Conservation (phyloP, 148 eudicot genomes). For the Fagopyrum esculentum region DNA sequence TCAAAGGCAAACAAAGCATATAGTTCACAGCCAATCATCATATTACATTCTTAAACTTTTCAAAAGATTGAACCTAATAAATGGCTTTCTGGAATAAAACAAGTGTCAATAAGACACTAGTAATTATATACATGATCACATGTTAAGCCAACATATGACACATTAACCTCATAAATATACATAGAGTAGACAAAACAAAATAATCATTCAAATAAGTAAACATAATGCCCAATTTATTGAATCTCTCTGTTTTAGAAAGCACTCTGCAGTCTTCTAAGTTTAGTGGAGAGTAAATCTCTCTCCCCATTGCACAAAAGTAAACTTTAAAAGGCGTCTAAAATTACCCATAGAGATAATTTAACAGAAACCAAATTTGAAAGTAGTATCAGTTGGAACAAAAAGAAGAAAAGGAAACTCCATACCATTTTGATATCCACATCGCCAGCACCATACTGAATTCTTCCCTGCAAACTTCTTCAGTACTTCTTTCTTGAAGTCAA, state of each 20-base stretch:
- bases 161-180: neutral
- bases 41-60: neutral
- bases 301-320: neutral
- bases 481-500: conserved; percentile 40
- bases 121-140: neutral
- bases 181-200: neutral
- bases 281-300: neutral
- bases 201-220: neutral
- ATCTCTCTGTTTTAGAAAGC: neutral
- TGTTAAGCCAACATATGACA: neutral
- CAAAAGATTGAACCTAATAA: neutral
- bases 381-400: neutral
- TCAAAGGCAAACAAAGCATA: neutral
- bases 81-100: neutral
- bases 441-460: conserved; percentile 40
- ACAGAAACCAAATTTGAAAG: neutral
- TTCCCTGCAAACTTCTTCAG: conserved; percentile 51
- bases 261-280: neutral
- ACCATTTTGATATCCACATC: conserved; percentile 90
- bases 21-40: neutral
- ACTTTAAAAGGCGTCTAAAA: neutral
- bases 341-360: neutral
- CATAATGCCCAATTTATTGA: neutral
- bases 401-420: conserved; percentile 11
- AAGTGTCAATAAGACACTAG: neutral